Conservation (phyloP, 2,329 filamentous ascomycete genomes). For the Pezicula carpinea region DNA sequence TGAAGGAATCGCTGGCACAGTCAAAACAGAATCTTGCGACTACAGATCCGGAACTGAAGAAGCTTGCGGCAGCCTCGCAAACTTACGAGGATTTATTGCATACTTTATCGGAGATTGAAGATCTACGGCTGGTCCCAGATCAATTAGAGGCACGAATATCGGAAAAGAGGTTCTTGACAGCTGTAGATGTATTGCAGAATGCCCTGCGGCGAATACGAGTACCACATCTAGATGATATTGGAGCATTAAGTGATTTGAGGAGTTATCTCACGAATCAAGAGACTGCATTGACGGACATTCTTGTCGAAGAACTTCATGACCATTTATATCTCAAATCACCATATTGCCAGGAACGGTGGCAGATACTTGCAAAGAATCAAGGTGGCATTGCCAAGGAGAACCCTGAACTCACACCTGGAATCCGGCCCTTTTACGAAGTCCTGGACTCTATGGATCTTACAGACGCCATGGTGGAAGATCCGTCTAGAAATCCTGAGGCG, state of each 20-base stretch:
- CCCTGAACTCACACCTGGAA: conserved; percentile 38
- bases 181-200: conserved; percentile 87
- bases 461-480: conserved; percentile 70
- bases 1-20: conserved; percentile 78
- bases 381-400: conserved; percentile 38
- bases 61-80: conserved; percentile 80
- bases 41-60: conserved; percentile 86
- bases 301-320: conserved; percentile 96
- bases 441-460: conserved; percentile 59
- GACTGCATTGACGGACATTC: conserved; percentile 82
- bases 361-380: conserved; percentile 68
- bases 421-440: conserved; percentile 51
- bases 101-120: conserved; percentile 77
- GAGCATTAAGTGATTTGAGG: conserved; percentile 78
- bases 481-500: conserved; percentile 87
- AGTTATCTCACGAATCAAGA: conserved; percentile 92
- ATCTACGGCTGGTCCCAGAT: conserved; percentile 83
- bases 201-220: conserved; percentile 78
- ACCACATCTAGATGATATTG: conserved; percentile 87
- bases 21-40: conserved; percentile 78
- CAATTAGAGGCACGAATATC: conserved; percentile 92
- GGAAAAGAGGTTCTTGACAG: conserved; percentile 89
- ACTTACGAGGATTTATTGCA: conserved; percentile 88
- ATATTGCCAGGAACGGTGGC: conserved; percentile 96
- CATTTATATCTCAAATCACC: conserved; percentile 97